Evolutionary conservation across 305 asterid genomes (phyloP), one percentile per base, ranked within the genome.

Genomic region (Fraxinus latifolia): DNA sequence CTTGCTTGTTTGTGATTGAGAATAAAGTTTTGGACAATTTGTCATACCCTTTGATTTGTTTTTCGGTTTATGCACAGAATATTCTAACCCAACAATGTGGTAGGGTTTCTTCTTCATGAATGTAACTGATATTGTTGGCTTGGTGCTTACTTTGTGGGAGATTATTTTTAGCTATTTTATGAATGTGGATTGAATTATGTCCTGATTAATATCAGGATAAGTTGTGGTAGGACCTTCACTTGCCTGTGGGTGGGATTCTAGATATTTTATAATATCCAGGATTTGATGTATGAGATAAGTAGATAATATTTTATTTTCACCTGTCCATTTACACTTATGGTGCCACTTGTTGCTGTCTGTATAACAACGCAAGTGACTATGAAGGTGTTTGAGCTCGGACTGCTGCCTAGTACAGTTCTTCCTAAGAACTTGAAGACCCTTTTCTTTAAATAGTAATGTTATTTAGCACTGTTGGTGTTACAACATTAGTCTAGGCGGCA

Each of bases 1-100:
- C 83, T 79, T 86, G 81, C 47, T 84, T 74, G 34, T 77, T 77
- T 37, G 65, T 74, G 89, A 83, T 77, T 88, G 82, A 73, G 85
- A 85, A 84, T 76, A 79, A 76, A 86, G 67, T 82, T 55, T 53
- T 65, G 80, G 81, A 12, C 72, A 77, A 79, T 76, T 78, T 67
- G 47, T 58, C n/a, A 34, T 9, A 70, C 50, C 37, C 74, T 77
- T 37, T 75, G 62, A 23, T 39, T 12, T 75, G 3, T 74, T 77
- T 50, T 53, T 32, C 84, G 83, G 79, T 74, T 65, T 23, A 75
- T 42, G 80, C 82, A 76, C 53, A 25, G 33, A 5, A 73, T 68
- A 53, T 67, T 25, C 27, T 12, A 58, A 50, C 65, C 47, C 65
- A 75, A 70, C 65, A 68, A 75, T 68, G 71, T 55, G 31, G 44